Percentiles rank a stretch among this genome's conserved stretches.
These are phyloP conservation scores for Colletotrichum paranaense DNA, from an alignment of 2,329 filamentous ascomycete species.

Conservation along the genomic window DNA sequence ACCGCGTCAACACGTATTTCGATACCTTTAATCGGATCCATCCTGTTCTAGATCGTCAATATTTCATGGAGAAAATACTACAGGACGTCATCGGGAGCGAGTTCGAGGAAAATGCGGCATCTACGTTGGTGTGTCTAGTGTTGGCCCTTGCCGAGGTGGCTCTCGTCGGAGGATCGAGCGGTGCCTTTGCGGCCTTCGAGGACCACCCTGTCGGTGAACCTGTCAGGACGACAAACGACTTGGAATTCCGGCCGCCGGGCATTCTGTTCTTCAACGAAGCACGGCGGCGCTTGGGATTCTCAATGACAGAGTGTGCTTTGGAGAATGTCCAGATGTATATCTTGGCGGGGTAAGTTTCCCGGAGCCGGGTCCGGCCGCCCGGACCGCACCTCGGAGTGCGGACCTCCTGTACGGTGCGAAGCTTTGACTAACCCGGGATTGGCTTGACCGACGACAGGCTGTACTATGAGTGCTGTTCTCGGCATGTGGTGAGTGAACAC, in stretches of 20 bases:
- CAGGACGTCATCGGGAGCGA: slow-evolving; percentile 57
- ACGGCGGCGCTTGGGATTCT: slow-evolving; percentile 68
- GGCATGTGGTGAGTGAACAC: slow-evolving; percentile 29
- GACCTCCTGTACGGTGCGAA: neutral
- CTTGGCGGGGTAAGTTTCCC: slow-evolving; percentile 60
- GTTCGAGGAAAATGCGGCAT: slow-evolving; percentile 60
- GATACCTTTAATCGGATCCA: slow-evolving; percentile 69
- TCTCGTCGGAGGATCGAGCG: slow-evolving; percentile 59
- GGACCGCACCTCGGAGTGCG: neutral
- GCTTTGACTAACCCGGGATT: neutral
- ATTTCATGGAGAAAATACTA: slow-evolving; percentile 61
- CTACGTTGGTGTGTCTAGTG: slow-evolving; percentile 66
- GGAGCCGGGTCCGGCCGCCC: neutral
- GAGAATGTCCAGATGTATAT: slow-evolving; percentile 70
- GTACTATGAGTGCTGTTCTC: slow-evolving; percentile 63
- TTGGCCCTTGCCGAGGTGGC: slow-evolving; percentile 70
- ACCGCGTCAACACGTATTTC: slow-evolving; percentile 66
- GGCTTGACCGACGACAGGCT: slow-evolving; percentile 47
- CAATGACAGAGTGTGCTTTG: slow-evolving; percentile 63
- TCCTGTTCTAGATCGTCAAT: slow-evolving; percentile 68
- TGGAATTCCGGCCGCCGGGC: slow-evolving; percentile 62
- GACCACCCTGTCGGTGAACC: slow-evolving; percentile 30
- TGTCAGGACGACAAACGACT: slow-evolving; percentile 43
- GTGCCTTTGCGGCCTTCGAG: slow-evolving; percentile 49
- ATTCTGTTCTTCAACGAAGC: slow-evolving; percentile 72